Evolutionary conservation across 768 basidiomycete species (phyloP).

Genomic region (Rhodocollybia butyracea): DNA sequence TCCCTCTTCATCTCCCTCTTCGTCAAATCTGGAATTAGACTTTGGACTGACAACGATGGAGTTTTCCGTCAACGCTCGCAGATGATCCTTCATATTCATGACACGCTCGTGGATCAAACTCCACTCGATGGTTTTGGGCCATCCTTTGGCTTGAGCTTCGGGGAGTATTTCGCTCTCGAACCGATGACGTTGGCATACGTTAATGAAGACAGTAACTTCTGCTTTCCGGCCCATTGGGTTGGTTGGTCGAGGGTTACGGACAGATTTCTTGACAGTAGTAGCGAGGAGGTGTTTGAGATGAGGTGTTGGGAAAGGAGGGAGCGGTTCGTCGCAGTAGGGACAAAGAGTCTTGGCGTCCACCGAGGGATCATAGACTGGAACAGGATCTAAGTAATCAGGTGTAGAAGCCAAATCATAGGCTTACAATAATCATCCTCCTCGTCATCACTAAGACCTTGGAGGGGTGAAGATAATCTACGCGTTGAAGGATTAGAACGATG

Average conservation of each 20-base stretch:
- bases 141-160: slow-evolving; percentile 64
- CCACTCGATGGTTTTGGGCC: slow-evolving; percentile 78
- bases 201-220: slow-evolving; percentile 55
- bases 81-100: slow-evolving; percentile 38
- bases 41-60: slow-evolving; percentile 17
- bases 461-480: background rate
- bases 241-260: slow-evolving; percentile 57
- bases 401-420: slow-evolving; percentile 11
- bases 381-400: background rate
- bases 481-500: background rate
- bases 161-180: slow-evolving; percentile 76
- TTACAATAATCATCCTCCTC: slow-evolving; percentile 46
- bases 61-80: slow-evolving; percentile 55
- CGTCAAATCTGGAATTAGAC: slow-evolving; percentile 6
- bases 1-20: slow-evolving; percentile 15
- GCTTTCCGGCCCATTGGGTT: slow-evolving; percentile 65
- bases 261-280: slow-evolving; percentile 49
- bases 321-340: slow-evolving; percentile 74
- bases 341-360: slow-evolving; percentile 69
- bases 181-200: slow-evolving; percentile 73
- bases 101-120: slow-evolving; percentile 50
- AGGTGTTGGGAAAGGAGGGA: slow-evolving; percentile 63
- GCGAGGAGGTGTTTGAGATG: slow-evolving; percentile 52
- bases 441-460: slow-evolving; percentile 19
- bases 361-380: slow-evolving; percentile 49